phyloP scores from a whole-genome alignment of 352 stramenopile species.

The Thalassiosira livingstoniorum region DNA sequence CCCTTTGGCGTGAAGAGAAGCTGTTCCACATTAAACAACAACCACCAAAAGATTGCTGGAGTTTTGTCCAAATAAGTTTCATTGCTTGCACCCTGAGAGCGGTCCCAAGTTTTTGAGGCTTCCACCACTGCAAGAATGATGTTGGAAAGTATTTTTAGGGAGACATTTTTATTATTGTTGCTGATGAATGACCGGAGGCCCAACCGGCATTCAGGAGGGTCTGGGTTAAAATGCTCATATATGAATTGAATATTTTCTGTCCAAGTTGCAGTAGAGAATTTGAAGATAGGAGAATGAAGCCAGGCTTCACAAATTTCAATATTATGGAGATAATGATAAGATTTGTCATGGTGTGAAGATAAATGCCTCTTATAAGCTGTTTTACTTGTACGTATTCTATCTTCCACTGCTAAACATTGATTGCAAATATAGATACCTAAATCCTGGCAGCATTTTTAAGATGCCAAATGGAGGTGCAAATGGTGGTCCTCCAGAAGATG shows the following conservation, averaged over 20 bases:
- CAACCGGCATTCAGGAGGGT: not conserved
- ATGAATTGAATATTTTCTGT: not conserved
- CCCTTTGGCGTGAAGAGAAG: not conserved
- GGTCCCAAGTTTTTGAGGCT: not conserved
- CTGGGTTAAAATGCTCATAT: not conserved
- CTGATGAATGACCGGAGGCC: not conserved
- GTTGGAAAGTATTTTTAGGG: not conserved
- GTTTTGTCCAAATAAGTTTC: not conserved
- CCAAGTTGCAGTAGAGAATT: not conserved
- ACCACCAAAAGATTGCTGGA: not conserved
- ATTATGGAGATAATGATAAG: not conserved
- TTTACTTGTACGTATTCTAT: not conserved
- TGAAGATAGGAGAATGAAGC: not conserved
- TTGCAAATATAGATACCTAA: not conserved
- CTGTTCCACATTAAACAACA: not conserved
- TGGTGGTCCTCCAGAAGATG: not conserved
- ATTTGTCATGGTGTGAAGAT: not conserved
- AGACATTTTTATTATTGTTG: not conserved
- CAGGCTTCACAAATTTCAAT: not conserved
- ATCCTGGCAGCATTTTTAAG: not conserved
- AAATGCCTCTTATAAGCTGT: not conserved
- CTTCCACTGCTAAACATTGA: not conserved
- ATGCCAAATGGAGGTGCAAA: not conserved
- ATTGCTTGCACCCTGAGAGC: not conserved
- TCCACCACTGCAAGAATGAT: not conserved